Base-by-base conservation (phyloP, 179 eudicot genomes). In the Patellifolia procumbens region DNA sequence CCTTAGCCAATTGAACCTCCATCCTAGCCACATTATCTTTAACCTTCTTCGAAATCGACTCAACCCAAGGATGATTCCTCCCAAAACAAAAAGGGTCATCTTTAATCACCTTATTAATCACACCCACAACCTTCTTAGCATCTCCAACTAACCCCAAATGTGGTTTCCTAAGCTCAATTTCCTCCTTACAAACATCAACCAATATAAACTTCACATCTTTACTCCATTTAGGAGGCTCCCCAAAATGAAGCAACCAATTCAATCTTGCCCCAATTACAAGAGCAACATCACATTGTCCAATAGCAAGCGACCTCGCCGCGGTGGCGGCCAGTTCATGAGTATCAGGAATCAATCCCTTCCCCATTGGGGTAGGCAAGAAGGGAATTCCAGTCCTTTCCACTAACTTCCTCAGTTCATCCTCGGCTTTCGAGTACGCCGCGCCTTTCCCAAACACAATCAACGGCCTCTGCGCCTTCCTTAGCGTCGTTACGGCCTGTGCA, bases 291-390 rank as follows among this genome's bases (percentile, higher is more conserved):
- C 98, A 92, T 74, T 88, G 88, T 0, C 98, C 98, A 19, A 94
- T 94, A 0, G 97, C 98, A 0, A 94, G 80, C 2, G 98, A 92
- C 65, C 98, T 63, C 0, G 98, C 94, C 0, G 97, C 98, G 0
- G 96, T 92, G 0, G 98, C 97, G 0, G 98, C 97, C 56, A 94
- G 76, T 52, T 91, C 93, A 68, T 94, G 98, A 3, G 76, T 82
- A 55, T 94, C 98, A 0, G 97, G 87, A 17, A 94, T 32, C 81
- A 94, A 81, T 1, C 98, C 98, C 83, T 94, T 94, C 64, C 96
- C 98, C 98, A 94, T 94, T 0, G 98, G 98, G 0, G 98, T 94
- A 0, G 98, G 96, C 82, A 94, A 74, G 76, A 94, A 94, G 20
- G 98, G 97, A 28, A 94, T 89, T 42, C 98, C 97, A n/a, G 98